phyloP scores from a whole-genome alignment of 805 yeast genomes.

The Saturnispora galanensis region DNA sequence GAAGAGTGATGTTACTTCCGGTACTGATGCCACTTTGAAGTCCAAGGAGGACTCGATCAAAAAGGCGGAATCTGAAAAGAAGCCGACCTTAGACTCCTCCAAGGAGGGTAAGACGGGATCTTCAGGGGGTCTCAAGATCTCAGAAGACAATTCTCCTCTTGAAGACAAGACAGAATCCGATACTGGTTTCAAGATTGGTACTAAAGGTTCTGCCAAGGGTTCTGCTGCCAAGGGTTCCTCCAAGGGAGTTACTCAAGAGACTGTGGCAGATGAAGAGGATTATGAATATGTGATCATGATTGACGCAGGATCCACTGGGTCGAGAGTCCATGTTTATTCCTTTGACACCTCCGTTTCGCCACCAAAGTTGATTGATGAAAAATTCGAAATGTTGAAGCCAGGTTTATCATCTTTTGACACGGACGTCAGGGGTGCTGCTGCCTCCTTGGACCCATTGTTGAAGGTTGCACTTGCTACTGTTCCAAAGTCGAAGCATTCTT shows the following conservation, averaged over 20 bases:
- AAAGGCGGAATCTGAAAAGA: conserved; percentile 6
- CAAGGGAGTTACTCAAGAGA: background rate
- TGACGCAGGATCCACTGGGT: conserved; percentile 97
- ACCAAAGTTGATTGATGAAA: conserved; percentile 71
- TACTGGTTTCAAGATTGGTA: background rate
- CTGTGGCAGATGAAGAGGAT: conserved; percentile 9
- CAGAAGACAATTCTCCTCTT: background rate
- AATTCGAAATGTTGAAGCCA: conserved; percentile 81
- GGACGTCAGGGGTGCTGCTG: conserved; percentile 78
- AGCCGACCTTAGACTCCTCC: background rate
- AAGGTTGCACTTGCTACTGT: conserved; percentile 65
- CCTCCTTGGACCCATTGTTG: conserved; percentile 76
- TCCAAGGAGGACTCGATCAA: conserved; percentile 9
- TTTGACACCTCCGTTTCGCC: conserved; percentile 82
- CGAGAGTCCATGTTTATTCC: conserved; percentile 88
- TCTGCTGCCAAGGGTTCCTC: background rate
- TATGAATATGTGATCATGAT: conserved; percentile 81
- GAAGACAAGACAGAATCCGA: background rate
- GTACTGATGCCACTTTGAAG: conserved; percentile 14
- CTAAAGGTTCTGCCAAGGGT: background rate
- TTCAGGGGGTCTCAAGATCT: background rate
- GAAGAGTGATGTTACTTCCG: conserved; percentile 9
- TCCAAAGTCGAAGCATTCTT: conserved; percentile 60
- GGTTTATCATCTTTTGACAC: conserved; percentile 82
- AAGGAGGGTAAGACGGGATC: background rate